Conservation (phyloP, 1,139 yeast genomes). For the Debaryomyces subglobosus region DNA sequence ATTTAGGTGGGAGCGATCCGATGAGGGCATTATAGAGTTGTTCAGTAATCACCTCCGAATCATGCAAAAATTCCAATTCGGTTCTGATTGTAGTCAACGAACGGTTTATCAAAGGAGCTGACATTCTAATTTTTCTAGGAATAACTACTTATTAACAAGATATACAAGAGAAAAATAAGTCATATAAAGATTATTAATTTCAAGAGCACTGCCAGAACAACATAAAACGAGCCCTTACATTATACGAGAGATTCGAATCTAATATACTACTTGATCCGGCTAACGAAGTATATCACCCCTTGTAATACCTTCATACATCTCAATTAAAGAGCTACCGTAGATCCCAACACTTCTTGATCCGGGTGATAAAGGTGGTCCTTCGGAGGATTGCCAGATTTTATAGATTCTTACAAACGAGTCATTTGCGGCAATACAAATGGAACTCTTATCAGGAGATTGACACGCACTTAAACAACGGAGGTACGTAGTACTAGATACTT, state of each 20-base stretch:
- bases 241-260: background rate
- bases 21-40: conserved; percentile 56
- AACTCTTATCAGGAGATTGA: conserved; percentile 60
- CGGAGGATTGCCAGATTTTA: conserved; percentile 57
- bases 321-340: conserved; percentile 63
- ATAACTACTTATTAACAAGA: background rate
- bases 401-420: conserved; percentile 79
- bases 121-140: conserved; percentile 27
- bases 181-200: background rate
- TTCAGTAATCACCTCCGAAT: conserved; percentile 73
- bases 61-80: conserved; percentile 78
- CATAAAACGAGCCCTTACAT: background rate
- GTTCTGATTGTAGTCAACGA: conserved; percentile 76
- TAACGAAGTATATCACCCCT: conserved; percentile 24
- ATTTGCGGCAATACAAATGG: conserved; percentile 72
- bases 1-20: conserved; percentile 60
- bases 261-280: background rate
- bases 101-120: conserved; percentile 71
- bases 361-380: conserved; percentile 28
- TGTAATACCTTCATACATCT: conserved; percentile 56
- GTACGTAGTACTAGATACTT: conserved; percentile 55
- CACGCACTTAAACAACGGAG: conserved; percentile 68
- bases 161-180: background rate
- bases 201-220: background rate
- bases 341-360: conserved; percentile 36